Percentiles rank a stretch among this genome's conserved stretches.
These are phyloP conservation scores for Ophiocordyceps camponoti-floridani DNA, from an alignment of 2,329 filamentous ascomycete genomes.

Conservation along the genomic window DNA sequence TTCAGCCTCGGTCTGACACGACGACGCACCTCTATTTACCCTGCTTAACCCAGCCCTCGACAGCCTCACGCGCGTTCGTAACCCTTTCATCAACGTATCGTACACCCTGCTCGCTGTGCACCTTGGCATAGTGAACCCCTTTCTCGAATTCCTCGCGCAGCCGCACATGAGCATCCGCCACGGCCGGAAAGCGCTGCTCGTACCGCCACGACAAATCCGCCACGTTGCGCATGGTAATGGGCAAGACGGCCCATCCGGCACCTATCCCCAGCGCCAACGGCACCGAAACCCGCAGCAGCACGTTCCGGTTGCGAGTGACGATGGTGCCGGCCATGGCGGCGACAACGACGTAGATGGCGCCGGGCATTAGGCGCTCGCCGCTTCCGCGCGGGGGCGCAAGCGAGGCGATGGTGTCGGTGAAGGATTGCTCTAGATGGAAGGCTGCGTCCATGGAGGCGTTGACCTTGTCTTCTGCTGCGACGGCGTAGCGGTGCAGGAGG, in stretches of 20 bases:
- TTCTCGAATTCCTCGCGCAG: constrained; percentile 51
- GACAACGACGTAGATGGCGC: constrained; percentile 80
- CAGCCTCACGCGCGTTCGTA: constrained; percentile 50
- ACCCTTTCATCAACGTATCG: constrained; percentile 70
- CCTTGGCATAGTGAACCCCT: constrained; percentile 55
- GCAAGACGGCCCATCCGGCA: constrained; percentile 70
- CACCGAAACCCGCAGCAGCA: constrained; percentile 59
- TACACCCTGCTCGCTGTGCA: constrained; percentile 53
- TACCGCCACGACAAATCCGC: constrained; percentile 78
- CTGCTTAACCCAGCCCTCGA: constrained; percentile 86
- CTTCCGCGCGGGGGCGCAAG: constrained; percentile 73
- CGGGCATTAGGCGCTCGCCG: constrained; percentile 79
- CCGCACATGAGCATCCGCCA: constrained; percentile 66
- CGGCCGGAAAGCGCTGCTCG: constrained; percentile 70
- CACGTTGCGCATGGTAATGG: constrained; percentile 80
- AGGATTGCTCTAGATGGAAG: constrained; percentile 72
- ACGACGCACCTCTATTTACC: constrained; percentile 40
- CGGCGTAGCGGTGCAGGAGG: constrained; percentile 60
- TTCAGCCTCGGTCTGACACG: background rate
- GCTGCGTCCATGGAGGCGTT: constrained; percentile 67
- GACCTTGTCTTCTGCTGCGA: constrained; percentile 60
- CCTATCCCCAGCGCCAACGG: constrained; percentile 67
- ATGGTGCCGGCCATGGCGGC: constrained; percentile 92
- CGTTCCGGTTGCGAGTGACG: constrained; percentile 69
- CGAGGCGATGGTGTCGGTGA: constrained; percentile 76